phyloP scores from a whole-genome alignment of 352 stramenopile species.

The Phytophthora lateralis region DNA sequence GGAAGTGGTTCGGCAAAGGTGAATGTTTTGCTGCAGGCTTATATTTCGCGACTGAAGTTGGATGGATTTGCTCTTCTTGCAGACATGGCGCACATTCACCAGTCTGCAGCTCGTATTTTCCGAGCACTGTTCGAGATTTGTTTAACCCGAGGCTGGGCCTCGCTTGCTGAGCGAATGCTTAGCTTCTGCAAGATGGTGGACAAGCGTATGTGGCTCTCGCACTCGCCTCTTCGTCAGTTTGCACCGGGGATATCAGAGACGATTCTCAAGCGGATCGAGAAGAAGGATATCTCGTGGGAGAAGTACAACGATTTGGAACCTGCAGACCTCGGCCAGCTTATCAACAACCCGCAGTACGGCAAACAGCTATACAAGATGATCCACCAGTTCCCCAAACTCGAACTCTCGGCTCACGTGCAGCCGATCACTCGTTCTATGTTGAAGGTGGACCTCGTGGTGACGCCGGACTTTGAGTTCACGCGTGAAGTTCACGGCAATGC shows the following conservation, averaged over 20 bases:
- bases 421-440: slow-evolving; percentile 98
- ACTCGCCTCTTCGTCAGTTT: slow-evolving; percentile 98
- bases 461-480: slow-evolving; percentile 98
- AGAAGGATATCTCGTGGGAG: slow-evolving; percentile 99
- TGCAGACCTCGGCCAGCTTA: slow-evolving; percentile 96
- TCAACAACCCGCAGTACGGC: slow-evolving; percentile 98
- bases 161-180: slow-evolving; percentile 94
- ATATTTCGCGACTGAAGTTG: slow-evolving; percentile 97
- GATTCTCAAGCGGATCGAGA: slow-evolving; percentile 97
- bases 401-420: slow-evolving; percentile 97
- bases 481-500: slow-evolving; percentile 95
- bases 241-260: slow-evolving; percentile 92
- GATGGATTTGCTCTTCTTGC: slow-evolving; percentile 98
- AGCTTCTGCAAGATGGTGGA: slow-evolving; percentile 99
- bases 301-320: slow-evolving; percentile 97
- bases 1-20: slow-evolving; percentile 94
- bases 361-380: slow-evolving; percentile 98
- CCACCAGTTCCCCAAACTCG: slow-evolving; percentile 98
- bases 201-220: slow-evolving; percentile 97
- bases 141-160: slow-evolving; percentile 95
- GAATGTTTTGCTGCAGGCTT: slow-evolving; percentile 99
- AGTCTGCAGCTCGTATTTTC: slow-evolving; percentile 98
- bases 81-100: slow-evolving; percentile 99
- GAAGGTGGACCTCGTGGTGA: slow-evolving; percentile 95
- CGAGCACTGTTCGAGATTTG: slow-evolving; percentile 99